A percentile compares a stretch with the other conserved stretches of the same genome.
These are phyloP conservation scores for Candida tropicalis DNA, from an alignment of 1,139 yeast genomes.

Conservation along the genomic window DNA sequence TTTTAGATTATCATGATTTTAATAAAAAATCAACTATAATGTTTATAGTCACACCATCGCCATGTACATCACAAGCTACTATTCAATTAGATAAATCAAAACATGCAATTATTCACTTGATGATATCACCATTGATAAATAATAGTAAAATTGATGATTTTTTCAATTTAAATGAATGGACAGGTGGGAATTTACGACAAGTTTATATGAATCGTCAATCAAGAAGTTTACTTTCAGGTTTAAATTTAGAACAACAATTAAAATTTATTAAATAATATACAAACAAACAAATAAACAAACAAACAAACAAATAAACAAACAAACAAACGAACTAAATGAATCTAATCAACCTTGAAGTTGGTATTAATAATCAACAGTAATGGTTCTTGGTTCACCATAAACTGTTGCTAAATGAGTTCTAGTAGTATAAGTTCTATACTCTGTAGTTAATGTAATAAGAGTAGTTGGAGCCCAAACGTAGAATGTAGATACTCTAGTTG, in stretches of 20 bases:
- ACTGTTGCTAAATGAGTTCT: conserved; percentile 14
- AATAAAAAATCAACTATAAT: conserved; percentile 18
- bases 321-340: not conserved
- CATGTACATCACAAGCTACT: conserved; percentile 61
- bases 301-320: conserved; percentile 1
- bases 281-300: not conserved
- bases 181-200: conserved; percentile 38
- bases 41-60: conserved; percentile 58
- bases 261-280: conserved; percentile 2
- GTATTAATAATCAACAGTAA: conserved; percentile 3
- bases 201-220: conserved; percentile 51
- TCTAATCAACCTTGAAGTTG: not conserved
- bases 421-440: conserved; percentile 14
- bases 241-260: conserved; percentile 22
- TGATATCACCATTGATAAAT: conserved; percentile 36
- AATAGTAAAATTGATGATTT: conserved; percentile 19
- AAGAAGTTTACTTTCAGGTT: conserved; percentile 40
- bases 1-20: conserved; percentile 43
- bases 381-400: conserved; percentile 15
- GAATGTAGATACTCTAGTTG: conserved; percentile 10
- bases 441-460: conserved; percentile 15
- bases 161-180: conserved; percentile 38
- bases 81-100: conserved; percentile 54
- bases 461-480: conserved; percentile 16
- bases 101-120: conserved; percentile 58